A percentile compares a stretch with the other conserved stretches of the same genome.
Conservation (phyloP, 345 rosid species). For the Syzygium oleosum region DNA sequence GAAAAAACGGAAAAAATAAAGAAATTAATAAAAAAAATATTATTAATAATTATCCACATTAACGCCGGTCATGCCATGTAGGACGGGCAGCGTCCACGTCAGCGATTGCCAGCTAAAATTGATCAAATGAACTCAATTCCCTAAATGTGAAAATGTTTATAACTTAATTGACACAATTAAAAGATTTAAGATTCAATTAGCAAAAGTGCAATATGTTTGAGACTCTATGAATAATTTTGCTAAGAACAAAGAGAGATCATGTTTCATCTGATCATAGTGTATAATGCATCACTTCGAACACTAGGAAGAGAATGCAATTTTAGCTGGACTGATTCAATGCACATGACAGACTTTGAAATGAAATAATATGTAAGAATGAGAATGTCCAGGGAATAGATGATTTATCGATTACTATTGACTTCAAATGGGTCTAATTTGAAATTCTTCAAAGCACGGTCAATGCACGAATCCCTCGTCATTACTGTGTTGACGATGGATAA, state of each 20-base stretch:
- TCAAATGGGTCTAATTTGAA: background rate
- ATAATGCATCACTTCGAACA: background rate
- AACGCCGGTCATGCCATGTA: no score
- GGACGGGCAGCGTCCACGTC: no score
- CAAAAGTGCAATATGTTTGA: no score
- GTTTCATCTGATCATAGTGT: background rate
- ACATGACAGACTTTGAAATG: background rate
- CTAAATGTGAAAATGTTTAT: no score
- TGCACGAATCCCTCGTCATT: background rate
- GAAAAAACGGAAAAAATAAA: no score
- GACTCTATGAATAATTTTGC: no score
- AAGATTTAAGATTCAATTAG: no score
- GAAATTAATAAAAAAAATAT: no score
- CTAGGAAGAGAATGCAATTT: background rate
- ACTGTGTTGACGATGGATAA: background rate
- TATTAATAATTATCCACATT: no score
- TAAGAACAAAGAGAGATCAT: background rate
- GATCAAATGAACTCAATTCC: no score
- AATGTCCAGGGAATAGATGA: background rate
- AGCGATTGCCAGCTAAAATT: no score
- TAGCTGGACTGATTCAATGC: background rate
- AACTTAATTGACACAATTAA: no score
- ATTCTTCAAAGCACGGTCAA: background rate
- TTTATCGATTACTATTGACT: background rate
- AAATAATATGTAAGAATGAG: background rate